Percentiles rank a stretch among this genome's conserved stretches.
phyloP scores from a whole-genome alignment of 2,329 filamentous ascomycete species.

The Fusarium sacchari region DNA sequence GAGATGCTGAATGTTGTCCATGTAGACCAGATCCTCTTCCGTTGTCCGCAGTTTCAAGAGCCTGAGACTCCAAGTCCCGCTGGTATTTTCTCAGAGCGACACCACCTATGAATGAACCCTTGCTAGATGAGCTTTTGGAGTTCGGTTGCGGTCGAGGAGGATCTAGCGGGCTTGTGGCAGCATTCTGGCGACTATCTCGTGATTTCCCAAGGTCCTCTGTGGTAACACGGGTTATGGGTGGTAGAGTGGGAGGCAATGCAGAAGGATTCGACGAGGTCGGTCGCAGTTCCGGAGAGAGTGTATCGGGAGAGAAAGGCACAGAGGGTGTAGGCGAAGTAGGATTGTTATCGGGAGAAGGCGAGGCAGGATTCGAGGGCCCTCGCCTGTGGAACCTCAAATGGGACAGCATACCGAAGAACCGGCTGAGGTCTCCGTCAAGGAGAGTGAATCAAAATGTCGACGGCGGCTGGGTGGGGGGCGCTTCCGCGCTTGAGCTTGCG shows the following conservation, averaged over 20 bases:
- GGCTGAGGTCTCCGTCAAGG: conserved; percentile 32
- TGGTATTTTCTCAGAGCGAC: conserved; percentile 63
- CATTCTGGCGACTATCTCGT: conserved; percentile 40
- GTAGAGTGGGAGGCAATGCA: conserved; percentile 59
- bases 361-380: conserved; percentile 65
- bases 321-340: conserved; percentile 52
- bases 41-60: conserved; percentile 31
- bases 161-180: conserved; percentile 37
- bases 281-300: conserved; percentile 49
- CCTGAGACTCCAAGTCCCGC: conserved; percentile 48
- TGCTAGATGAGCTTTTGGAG: conserved; percentile 49
- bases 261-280: conserved; percentile 50
- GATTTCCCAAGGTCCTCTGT: conserved; percentile 51
- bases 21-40: conserved; percentile 25
- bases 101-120: conserved; percentile 64
- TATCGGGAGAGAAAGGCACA: conserved; percentile 55
- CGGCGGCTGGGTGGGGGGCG: conserved; percentile 31
- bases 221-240: conserved; percentile 61
- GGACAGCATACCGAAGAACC: conserved; percentile 56
- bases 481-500: conserved; percentile 27
- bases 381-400: conserved; percentile 69
- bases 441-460: conserved; percentile 37
- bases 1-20: conserved; percentile 29
- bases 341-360: conserved; percentile 60
- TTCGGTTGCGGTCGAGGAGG: conserved; percentile 39